Conservation (phyloP, 2,329 filamentous ascomycete species). For the Penicillium sp. region DNA sequence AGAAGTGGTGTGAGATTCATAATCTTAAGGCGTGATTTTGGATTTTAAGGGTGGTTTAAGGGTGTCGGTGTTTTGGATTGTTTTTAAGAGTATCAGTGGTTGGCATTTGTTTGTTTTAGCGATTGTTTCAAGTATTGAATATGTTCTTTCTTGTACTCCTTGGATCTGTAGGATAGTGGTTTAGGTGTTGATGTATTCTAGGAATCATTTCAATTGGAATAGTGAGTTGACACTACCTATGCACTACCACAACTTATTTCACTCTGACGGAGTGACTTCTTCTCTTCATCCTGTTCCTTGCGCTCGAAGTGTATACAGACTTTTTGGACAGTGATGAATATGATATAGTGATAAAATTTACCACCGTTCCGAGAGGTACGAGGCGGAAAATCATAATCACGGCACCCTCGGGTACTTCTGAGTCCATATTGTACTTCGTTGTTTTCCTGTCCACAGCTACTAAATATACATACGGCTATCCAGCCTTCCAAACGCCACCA, state of each 20-base stretch:
- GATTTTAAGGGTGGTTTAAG: too few species aligned
- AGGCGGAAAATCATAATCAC: not conserved
- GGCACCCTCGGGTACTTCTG: not conserved
- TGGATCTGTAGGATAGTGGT: too few species aligned
- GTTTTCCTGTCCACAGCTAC: not conserved
- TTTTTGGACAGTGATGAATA: not conserved
- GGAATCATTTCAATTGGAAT: too few species aligned
- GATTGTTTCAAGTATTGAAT: too few species aligned
- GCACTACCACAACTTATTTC: not conserved
- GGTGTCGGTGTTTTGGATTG: too few species aligned
- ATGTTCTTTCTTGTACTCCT: too few species aligned
- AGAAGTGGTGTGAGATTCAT: constrained; percentile 53
- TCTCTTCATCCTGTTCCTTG: not conserved
- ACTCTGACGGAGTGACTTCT: not conserved
- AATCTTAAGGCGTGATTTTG: constrained; percentile 6
- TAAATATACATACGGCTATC: not conserved
- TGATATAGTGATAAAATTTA: not conserved
- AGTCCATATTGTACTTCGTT: not conserved
- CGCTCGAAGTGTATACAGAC: not conserved
- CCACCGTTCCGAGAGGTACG: not conserved
- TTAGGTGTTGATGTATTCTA: too few species aligned
- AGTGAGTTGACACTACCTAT: too few species aligned
- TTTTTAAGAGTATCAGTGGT: too few species aligned
- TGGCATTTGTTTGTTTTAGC: too few species aligned
- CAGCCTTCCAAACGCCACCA: not conserved